phyloP scores from a whole-genome alignment of 129 eudicot species.

The Escallonia herrerae region DNA sequence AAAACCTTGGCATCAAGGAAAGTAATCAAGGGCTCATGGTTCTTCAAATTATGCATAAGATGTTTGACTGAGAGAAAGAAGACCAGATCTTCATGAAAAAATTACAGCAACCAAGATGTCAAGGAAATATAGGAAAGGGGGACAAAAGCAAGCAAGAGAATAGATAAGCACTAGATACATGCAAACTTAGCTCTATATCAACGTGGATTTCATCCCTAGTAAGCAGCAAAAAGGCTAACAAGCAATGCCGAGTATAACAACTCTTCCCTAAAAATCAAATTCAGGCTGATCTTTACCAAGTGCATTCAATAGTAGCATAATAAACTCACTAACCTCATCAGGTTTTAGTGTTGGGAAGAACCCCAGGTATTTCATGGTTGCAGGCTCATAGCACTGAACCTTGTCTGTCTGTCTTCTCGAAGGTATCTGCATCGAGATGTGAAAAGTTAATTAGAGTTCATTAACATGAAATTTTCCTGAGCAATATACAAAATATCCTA shows the following conservation, averaged over 20 bases:
- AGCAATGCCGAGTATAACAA: neutral
- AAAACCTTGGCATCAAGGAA: neutral
- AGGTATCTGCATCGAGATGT: conserved; percentile 57
- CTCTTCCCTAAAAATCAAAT: too few species aligned
- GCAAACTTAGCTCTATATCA: too few species aligned
- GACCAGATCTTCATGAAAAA: too few species aligned
- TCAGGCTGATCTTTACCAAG: neutral
- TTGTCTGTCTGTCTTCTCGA: conserved; percentile 88
- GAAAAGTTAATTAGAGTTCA: neutral
- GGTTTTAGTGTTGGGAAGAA: conserved; percentile 74
- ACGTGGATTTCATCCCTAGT: conserved; percentile 1
- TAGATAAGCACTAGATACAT: too few species aligned
- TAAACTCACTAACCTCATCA: conserved; percentile 61
- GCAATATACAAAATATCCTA: too few species aligned
- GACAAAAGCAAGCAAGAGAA: too few species aligned
- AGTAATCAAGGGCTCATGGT: too few species aligned
- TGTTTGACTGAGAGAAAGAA: too few species aligned
- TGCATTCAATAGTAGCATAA: neutral
- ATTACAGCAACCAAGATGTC: too few species aligned
- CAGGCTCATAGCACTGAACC: conserved; percentile 99
- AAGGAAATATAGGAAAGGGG: too few species aligned
- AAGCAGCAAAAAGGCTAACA: conserved; percentile 2
- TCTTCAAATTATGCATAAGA: too few species aligned
- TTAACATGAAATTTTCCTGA: too few species aligned
- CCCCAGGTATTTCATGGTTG: conserved; percentile 96